A percentile compares a stretch with the other conserved stretches of the same genome.
Conservation (phyloP, 2,329 filamentous ascomycete species). For the Balansia obtecta region DNA sequence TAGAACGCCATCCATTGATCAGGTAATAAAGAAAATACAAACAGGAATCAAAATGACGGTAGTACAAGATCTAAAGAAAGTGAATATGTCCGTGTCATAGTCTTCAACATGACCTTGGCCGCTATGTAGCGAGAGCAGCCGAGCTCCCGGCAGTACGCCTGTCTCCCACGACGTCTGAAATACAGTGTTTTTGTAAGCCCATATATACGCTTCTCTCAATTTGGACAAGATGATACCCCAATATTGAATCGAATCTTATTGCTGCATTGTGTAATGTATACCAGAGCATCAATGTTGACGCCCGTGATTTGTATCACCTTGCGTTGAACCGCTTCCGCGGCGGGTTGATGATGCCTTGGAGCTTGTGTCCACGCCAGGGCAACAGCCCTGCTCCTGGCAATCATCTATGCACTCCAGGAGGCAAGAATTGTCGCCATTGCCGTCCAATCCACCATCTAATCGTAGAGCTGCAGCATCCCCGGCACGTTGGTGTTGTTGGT, state of each 20-base stretch:
- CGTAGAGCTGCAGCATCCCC: constrained; percentile 22
- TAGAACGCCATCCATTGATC: neutral
- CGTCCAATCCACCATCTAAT: constrained; percentile 22
- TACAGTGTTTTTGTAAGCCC: neutral
- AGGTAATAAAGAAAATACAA: neutral
- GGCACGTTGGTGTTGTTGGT: constrained; percentile 29
- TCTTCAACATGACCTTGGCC: neutral
- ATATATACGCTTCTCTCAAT: neutral
- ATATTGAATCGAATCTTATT: neutral
- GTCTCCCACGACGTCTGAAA: neutral
- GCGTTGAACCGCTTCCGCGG: constrained; percentile 22
- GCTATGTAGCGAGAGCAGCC: neutral
- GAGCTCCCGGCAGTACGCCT: neutral
- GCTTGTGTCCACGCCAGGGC: constrained; percentile 18
- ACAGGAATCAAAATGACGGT: neutral
- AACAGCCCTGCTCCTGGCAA: constrained; percentile 21
- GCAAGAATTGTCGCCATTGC: constrained; percentile 24
- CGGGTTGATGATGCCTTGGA: constrained; percentile 24
- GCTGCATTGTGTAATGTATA: neutral
- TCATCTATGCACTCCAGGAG: constrained; percentile 35
- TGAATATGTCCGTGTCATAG: neutral
- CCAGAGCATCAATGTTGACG: neutral
- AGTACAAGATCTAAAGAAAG: neutral
- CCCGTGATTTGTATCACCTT: constrained; percentile 7
- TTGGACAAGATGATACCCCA: neutral